Evolutionary conservation across 2,329 filamentous ascomycete species (phyloP), one percentile per base, ranked within the genome.

Genomic region (Nannizziopsis barbatae): DNA sequence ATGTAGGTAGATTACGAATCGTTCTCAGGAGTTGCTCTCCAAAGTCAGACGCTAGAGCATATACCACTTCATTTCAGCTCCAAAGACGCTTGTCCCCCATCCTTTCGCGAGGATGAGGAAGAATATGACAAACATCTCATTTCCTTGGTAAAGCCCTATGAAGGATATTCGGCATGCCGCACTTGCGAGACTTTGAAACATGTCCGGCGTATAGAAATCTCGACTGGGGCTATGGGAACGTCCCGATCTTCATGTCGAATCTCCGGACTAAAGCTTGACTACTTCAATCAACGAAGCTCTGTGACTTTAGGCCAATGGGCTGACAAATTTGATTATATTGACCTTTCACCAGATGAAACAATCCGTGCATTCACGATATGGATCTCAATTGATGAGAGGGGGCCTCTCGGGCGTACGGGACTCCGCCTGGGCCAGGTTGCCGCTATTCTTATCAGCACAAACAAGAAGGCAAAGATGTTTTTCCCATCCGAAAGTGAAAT

Each of bases 241-340:
- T 50, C 42, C 12, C 42, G 49, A 17, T 12, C 35, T 7, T 31
- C 37, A 7, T 9, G n/a, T n/a, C 15, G 42, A 31, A 15, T 50
- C 30, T 46, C 49, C 10, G 49, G 42, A 2, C 42, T 50, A 15
- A 50, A 18, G 37, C 42, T 50, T 27, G 49, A 50, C 27, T 50
- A 50, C 32, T 18, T 14, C 39, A 9, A 44, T 12, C 22, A 42
- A 36, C 35, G 45, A 18, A 27, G 38, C 31, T 37, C 43, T 47
- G n/a, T 37, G 9, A 42, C 47, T 17, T 20, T 50, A 6, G 49
- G 49, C 5, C 49, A 50, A 37, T 50, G 49, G 49, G 47, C 47
- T 31, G 37, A 50, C 17, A 39, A 42, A 42, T 33, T 14, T 12
- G 49, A 50, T 38, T 27, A 22, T 5, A 17, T 50, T 36, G 43